Percentiles rank a stretch among this genome's conserved stretches.
These are phyloP conservation scores for Penicilliopsis zonata DNA, from an alignment of 495 filamentous ascomycete species.

Conservation along the genomic window DNA sequence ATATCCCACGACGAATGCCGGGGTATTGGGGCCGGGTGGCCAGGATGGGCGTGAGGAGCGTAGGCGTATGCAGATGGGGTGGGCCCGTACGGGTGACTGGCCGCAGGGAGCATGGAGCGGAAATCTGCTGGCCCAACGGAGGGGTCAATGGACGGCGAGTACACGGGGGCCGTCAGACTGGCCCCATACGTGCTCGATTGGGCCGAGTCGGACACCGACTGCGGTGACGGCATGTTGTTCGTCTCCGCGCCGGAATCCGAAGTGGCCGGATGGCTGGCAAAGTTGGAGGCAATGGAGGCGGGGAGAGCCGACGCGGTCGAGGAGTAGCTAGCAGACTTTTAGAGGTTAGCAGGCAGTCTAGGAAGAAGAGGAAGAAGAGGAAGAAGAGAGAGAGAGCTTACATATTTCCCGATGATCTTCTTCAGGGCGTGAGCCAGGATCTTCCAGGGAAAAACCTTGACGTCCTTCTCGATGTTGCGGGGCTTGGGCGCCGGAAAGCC, in stretches of 20 bases:
- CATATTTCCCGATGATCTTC: conserved; percentile 98
- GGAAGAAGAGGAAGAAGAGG: not conserved
- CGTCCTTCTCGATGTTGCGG: conserved; percentile 95
- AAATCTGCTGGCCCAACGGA: conserved; percentile 16
- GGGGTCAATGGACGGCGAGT: conserved; percentile 16
- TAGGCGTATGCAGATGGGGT: conserved; percentile 22
- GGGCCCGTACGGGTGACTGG: conserved; percentile 19
- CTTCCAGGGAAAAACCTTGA: conserved; percentile 96
- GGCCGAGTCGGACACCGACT: conserved; percentile 28
- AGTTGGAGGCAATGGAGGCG: conserved; percentile 25
- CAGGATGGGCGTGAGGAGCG: conserved; percentile 14
- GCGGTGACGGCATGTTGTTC: conserved; percentile 29
- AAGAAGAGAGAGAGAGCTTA: too few relatives aligned
- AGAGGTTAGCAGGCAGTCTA: not conserved
- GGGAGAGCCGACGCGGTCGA: conserved; percentile 35
- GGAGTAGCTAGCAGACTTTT: conserved; percentile 39
- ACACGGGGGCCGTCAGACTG: conserved; percentile 13
- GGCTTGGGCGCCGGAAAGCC: conserved; percentile 91
- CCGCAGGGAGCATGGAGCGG: conserved; percentile 18
- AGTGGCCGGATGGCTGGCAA: conserved; percentile 23
- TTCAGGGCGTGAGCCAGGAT: conserved; percentile 69
- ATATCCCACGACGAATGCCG: conserved; percentile 18
- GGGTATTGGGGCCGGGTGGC: conserved; percentile 12
- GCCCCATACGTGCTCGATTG: conserved; percentile 20
- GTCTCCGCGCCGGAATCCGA: conserved; percentile 32